Base-by-base conservation (phyloP, 148 eudicot species). In the Camellia japonica region DNA sequence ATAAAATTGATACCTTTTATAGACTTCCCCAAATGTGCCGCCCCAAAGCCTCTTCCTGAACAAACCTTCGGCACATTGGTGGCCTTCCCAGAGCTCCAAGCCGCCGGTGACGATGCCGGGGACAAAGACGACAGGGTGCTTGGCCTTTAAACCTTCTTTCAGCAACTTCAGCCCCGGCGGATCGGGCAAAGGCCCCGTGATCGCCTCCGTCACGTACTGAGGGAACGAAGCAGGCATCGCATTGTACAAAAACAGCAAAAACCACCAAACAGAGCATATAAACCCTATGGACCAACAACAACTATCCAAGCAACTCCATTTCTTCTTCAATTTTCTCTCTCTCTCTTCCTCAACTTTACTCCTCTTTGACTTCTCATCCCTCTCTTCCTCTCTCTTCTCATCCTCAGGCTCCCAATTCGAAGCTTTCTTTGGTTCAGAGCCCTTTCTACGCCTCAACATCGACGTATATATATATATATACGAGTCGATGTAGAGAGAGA, bases 1-100 rank as follows among this genome's bases (percentile, higher is more conserved):
- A 10, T 16, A 51, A 44, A 42, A 19, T 19, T 47, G 7, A 19
- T 81, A 96, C 99, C 99, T 93, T 71, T 89, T 96, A 79, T 96
- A 96, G 14, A 96, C 85, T 72, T 96, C 98, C 59, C 99, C 99
- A 88, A 96, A 96, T 1, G 97, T 93, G 10, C 99, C 99, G 77
- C 99, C 99, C 99, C 99, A 96, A 2, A 96, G 98, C 85, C 99
- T 80, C 87, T 93, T 96, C 88, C 99, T 82, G 72, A 96, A 93
- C 93, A 96, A 79, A 3, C 93, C 99, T 49, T 93, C 97, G 42
- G 97, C 97, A 84, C 99, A 96, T 58, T 89, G 90, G 71, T 93
- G 92, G 23, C 99, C 99, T 75, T 93, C 98, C 99, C 99, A 96
- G 60, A 96, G 68, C 83, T 96, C 99, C 18, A 96, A 87, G 78